Evolutionary conservation across 179 eudicot species (phyloP).

Genomic region (Patellifolia procumbens): DNA sequence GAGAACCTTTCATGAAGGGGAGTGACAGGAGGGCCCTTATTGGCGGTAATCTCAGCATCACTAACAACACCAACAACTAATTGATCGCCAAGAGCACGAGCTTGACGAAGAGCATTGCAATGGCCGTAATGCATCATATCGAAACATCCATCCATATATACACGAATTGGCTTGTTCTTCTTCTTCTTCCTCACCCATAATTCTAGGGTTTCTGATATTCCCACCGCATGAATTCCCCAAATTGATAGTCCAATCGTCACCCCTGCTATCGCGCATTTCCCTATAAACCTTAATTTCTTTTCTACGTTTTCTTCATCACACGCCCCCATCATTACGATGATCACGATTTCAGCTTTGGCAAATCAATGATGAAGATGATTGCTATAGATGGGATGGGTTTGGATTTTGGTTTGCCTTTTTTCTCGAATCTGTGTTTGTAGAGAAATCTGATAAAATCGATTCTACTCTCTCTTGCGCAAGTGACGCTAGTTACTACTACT

Average conservation of each 20-base stretch:
- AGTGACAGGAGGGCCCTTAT: slow-evolving; percentile 95
- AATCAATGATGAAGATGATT: not conserved
- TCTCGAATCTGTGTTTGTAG: not conserved
- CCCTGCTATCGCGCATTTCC: slow-evolving; percentile 62
- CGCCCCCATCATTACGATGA: slow-evolving; percentile 2
- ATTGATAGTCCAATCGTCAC: slow-evolving; percentile 61
- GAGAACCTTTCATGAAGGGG: slow-evolving; percentile 80
- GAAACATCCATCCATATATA: slow-evolving; percentile 97
- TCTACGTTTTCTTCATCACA: slow-evolving; percentile 20
- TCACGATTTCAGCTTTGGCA: slow-evolving; percentile 2
- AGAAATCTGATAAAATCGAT: not conserved
- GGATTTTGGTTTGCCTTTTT: not conserved
- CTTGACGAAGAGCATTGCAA: slow-evolving; percentile 96
- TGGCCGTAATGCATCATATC: slow-evolving; percentile 99
- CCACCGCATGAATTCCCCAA: slow-evolving; percentile 50
- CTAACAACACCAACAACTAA: slow-evolving; percentile 89
- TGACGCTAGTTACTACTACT: too few relatives aligned
- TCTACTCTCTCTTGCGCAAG: too few relatives aligned
- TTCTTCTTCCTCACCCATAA: slow-evolving; percentile 54
- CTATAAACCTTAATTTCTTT: slow-evolving; percentile 37
- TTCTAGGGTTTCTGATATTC: slow-evolving; percentile 42
- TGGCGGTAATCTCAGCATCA: slow-evolving; percentile 83
- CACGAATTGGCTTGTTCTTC: slow-evolving; percentile 29
- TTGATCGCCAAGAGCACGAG: slow-evolving; percentile 89
- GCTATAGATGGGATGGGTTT: not conserved